Evolutionary conservation across 2,329 filamentous ascomycete species (phyloP).

Genomic region (Hirsutella minnesotensis): DNA sequence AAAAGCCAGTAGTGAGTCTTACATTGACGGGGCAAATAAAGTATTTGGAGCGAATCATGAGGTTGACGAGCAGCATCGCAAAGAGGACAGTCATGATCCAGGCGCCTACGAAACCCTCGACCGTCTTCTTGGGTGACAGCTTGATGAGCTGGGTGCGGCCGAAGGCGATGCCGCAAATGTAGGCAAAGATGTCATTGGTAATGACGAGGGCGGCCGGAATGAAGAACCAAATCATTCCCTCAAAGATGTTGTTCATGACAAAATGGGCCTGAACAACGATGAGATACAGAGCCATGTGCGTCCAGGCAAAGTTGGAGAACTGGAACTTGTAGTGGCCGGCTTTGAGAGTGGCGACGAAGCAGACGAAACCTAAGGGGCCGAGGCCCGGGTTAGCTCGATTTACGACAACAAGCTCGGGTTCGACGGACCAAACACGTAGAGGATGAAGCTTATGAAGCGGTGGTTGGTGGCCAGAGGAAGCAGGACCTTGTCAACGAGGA

Average conservation of each 20-base stretch:
- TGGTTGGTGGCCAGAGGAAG: constrained; percentile 93
- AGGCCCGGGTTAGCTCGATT: constrained; percentile 8
- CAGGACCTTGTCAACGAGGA: constrained; percentile 86
- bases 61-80: constrained; percentile 67
- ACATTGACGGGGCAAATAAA: constrained; percentile 95
- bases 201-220: constrained; percentile 89
- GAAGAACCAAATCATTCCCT: constrained; percentile 99
- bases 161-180: constrained; percentile 94
- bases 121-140: constrained; percentile 96
- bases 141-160: constrained; percentile 95
- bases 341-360: constrained; percentile 90
- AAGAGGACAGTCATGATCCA: constrained; percentile 93
- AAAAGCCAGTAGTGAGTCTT: constrained; percentile 16
- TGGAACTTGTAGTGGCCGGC: constrained; percentile 97
- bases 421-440: constrained; percentile 83
- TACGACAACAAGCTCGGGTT: neutral
- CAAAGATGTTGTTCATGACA: constrained; percentile 99
- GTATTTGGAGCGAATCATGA: constrained; percentile 85
- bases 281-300: constrained; percentile 95
- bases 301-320: constrained; percentile 99
- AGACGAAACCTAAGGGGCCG: constrained; percentile 66
- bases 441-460: constrained; percentile 95
- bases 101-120: constrained; percentile 91
- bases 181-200: constrained; percentile 97
- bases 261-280: constrained; percentile 98